Percentiles rank a stretch among this genome's conserved stretches.
Evolutionary conservation across 306 rosid genomes (phyloP).

Genomic region (Sicyos edulis): DNA sequence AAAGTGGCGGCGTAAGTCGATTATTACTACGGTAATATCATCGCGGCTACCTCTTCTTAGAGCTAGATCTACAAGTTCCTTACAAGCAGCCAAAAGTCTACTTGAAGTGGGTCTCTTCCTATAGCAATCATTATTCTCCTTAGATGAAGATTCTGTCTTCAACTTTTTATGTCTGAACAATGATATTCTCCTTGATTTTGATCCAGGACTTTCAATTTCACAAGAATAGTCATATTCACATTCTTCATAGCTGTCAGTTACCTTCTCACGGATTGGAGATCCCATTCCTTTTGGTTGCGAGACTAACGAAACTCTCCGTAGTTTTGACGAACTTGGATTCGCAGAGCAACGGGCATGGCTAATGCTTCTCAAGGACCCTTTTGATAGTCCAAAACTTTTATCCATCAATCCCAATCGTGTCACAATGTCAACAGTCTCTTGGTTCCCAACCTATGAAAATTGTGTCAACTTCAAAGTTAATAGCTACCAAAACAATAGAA

Average conservation of each 20-base stretch:
- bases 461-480: slow-evolving; percentile 7
- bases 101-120: slow-evolving; percentile 22
- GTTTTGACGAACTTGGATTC: slow-evolving; percentile 42
- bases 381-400: slow-evolving; percentile 26
- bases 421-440: slow-evolving; percentile 47
- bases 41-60: slow-evolving; percentile 50
- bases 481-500: slow-evolving; percentile 4
- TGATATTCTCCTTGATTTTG: slow-evolving; percentile 44
- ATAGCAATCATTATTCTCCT: slow-evolving; percentile 27
- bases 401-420: slow-evolving; percentile 28
- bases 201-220: slow-evolving; percentile 44
- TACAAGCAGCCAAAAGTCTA: slow-evolving; percentile 48
- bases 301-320: slow-evolving; percentile 43
- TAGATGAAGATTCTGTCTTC: slow-evolving; percentile 32
- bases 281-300: slow-evolving; percentile 26
- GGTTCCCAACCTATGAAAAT: slow-evolving; percentile 43
- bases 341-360: slow-evolving; percentile 25
- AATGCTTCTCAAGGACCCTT: slow-evolving; percentile 26
- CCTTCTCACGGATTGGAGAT: slow-evolving; percentile 31
- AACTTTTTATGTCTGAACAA: slow-evolving; percentile 30
- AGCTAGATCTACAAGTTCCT: slow-evolving; percentile 57
- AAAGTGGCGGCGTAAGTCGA: slow-evolving; percentile 46
- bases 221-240: slow-evolving; percentile 28
- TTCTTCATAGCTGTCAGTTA: slow-evolving; percentile 22
- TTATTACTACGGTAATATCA: slow-evolving; percentile 57